Percentiles rank a stretch among this genome's conserved stretches.
Conservation (phyloP, 2,329 filamentous ascomycete species). For the Beauveria pseudobassiana region DNA sequence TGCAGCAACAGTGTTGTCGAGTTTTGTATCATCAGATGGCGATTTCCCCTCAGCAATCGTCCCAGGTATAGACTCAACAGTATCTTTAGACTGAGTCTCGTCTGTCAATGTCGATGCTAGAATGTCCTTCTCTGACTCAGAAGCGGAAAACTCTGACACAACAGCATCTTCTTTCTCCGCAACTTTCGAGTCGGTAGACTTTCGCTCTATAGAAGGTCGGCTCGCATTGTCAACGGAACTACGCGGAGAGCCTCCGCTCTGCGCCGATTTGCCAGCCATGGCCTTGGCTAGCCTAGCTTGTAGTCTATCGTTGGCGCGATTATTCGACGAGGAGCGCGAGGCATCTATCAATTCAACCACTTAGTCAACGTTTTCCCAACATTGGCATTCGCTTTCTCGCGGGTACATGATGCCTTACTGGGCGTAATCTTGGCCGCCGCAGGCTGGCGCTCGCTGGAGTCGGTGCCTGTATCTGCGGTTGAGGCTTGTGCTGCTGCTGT, state of each 20-base stretch:
- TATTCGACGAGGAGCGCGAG: constrained; percentile 58
- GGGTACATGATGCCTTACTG: constrained; percentile 17
- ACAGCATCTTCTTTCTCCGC: constrained; percentile 1
- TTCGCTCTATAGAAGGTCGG: constrained; percentile 22
- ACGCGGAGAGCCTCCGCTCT: constrained; percentile 23
- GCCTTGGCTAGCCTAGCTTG: constrained; percentile 87
- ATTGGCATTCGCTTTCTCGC: background rate
- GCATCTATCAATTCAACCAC: constrained; percentile 27
- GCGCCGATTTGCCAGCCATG: constrained; percentile 60
- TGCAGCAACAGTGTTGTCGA: background rate
- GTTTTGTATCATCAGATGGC: background rate
- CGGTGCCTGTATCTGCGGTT: constrained; percentile 12
- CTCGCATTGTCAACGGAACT: constrained; percentile 28
- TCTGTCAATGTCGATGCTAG: background rate
- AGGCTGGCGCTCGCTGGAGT: constrained; percentile 10
- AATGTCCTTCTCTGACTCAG: constrained; percentile 11
- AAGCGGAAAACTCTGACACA: constrained; percentile 14
- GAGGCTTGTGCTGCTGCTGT: constrained; percentile 24
- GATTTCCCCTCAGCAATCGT: background rate
- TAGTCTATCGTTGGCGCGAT: constrained; percentile 66
- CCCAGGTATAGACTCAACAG: background rate
- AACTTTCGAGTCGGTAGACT: constrained; percentile 21
- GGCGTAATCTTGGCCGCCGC: constrained; percentile 25
- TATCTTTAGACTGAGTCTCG: background rate
- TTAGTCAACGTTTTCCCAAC: background rate